Base-by-base conservation (phyloP, 176 grass and related monocot genomes). In the Oryza brachyantha region DNA sequence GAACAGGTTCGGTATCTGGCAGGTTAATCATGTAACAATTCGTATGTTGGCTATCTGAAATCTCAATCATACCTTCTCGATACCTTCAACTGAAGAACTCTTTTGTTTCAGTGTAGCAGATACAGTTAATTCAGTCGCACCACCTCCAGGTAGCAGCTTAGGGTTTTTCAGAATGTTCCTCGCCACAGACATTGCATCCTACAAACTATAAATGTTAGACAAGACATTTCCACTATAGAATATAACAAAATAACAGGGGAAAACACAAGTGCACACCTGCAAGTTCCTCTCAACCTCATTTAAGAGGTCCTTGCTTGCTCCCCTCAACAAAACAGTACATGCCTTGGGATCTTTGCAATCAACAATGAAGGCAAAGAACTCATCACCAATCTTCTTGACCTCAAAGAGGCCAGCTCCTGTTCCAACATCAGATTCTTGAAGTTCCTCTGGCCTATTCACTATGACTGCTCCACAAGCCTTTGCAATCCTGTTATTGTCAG, bases 271-370 rank as follows among this genome's bases (percentile, higher is more conserved):
- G 39, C 64, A 70, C 81, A 93, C 96, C 96, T 95, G 90, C 52
- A 95, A 74, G 76, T 99, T 99, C 66, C 96, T 91, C 72, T 95
- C 96, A 57, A 99, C 96, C 73, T 99, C 96, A 64, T 99, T 99
- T 70, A 99, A 79, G 37, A 93, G 73, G 79, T 99, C 96, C 78
- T 99, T 99, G 59, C 96, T 99, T 46, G 96, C 92, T 80, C 96
- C 96, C 80, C 96, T 93, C 52, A 99, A 76, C 43, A 99, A 86
- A 77, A 99, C 96, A 68, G 92, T 99, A 72, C 96, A 99, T 62
- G 96, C 96, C 70, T 99, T 99, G 46, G 96, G 96, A 88, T 99
- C 90, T 86, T 93, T 89, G 86, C 96, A 99, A 36, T 99, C 96
- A 6, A 99, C 86, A 71, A 99, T 91, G 84, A 81, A 99, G 26